These are phyloP conservation scores for Juglanconis juglandina DNA, from an alignment of 2,329 filamentous ascomycete species.

Conservation along the genomic window DNA sequence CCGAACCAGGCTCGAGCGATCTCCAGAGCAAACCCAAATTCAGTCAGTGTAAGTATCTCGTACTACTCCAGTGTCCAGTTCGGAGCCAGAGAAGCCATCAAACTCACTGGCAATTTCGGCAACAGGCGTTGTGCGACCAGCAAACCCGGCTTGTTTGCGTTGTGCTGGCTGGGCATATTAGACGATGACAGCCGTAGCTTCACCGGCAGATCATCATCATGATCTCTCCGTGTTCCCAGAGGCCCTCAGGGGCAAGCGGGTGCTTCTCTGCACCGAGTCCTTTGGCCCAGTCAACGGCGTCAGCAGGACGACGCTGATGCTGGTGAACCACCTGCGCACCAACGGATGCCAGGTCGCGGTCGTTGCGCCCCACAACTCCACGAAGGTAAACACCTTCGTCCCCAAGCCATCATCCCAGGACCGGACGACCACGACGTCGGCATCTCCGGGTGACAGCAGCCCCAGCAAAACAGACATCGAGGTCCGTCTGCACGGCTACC, in stretches of 20 bases:
- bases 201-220: constrained; percentile 22
- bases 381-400: constrained; percentile 51
- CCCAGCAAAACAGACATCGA: constrained; percentile 37
- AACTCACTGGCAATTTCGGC: too few species aligned
- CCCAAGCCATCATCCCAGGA: constrained; percentile 18
- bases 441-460: not conserved
- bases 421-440: not conserved
- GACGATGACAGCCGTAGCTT: not conserved
- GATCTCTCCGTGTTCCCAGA: constrained; percentile 44
- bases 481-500: constrained; percentile 60
- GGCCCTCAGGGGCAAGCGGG: constrained; percentile 55
- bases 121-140: too few species aligned
- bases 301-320: constrained; percentile 65
- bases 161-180: not conserved
- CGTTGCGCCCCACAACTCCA: constrained; percentile 60
- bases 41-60: too few species aligned
- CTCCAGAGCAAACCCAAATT: too few species aligned
- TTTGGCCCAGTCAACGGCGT: constrained; percentile 73
- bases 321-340: constrained; percentile 63
- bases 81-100: too few species aligned
- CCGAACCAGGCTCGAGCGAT: too few species aligned
- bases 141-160: not conserved
- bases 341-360: constrained; percentile 64
- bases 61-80: too few species aligned
- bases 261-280: constrained; percentile 68